These are phyloP conservation scores for Thalassia testudinum DNA, from an alignment of 116 monocot species.

Conservation along the genomic window DNA sequence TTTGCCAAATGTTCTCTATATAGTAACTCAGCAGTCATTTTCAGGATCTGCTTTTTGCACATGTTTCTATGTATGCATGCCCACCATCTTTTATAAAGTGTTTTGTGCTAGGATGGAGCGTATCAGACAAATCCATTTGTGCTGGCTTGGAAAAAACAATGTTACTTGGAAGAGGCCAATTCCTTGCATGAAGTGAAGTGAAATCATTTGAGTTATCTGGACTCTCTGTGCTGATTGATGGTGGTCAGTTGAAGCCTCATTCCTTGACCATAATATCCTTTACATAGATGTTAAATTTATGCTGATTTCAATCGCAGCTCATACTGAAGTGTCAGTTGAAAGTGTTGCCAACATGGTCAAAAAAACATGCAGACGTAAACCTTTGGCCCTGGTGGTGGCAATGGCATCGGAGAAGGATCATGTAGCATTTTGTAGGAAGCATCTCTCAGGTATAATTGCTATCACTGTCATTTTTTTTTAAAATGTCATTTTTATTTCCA, in stretches of 20 bases:
- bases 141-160: constrained; percentile 60
- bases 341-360: constrained; percentile 51
- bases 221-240: constrained; percentile 66
- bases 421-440: constrained; percentile 59
- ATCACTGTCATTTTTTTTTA: neutral
- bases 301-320: constrained; percentile 42
- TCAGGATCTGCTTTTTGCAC: neutral
- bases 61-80: too few species aligned
- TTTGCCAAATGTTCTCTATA: too few species aligned
- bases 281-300: too few species aligned
- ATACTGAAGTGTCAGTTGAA: constrained; percentile 91
- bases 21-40: too few species aligned
- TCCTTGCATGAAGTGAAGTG: constrained; percentile 39
- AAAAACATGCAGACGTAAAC: constrained; percentile 21
- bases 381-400: constrained; percentile 73
- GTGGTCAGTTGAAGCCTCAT: constrained; percentile 34
- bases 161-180: constrained; percentile 76
- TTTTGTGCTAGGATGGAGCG: constrained; percentile 49
- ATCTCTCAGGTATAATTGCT: constrained; percentile 48
- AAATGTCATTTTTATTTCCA: too few species aligned
- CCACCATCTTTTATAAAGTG: neutral
- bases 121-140: constrained; percentile 54
- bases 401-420: constrained; percentile 98
- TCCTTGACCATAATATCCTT: too few species aligned
- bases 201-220: constrained; percentile 37